Base-by-base conservation (phyloP, 2,329 filamentous ascomycete species). In the Cercospora sp. region DNA sequence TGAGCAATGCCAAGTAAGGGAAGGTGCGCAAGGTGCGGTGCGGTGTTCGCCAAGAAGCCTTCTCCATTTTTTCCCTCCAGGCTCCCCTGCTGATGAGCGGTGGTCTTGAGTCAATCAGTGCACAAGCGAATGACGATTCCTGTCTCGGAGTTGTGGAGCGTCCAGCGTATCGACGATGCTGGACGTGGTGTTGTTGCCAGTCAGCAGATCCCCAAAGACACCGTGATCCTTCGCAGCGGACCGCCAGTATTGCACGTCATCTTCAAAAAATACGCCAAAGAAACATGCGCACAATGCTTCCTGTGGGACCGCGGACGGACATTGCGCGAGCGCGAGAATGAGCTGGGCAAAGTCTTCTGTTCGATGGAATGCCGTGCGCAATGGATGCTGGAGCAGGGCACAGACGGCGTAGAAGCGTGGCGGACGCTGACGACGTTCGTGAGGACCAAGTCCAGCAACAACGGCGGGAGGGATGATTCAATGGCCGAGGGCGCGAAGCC, bases 221-320 rank as follows among this genome's bases (percentile, higher is more conserved):
- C 81, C 0, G 68, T 79, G 7, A 68, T 84, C 7, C 79, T 77
- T 68, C 75, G 75, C 18, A 79, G 80, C 18, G 72, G 75, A n/a
- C 76, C 79, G 18, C 78, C 82, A 1, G 76, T 79, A 3, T 75
- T 81, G 1, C 78, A 77, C 32, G 80, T 84, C 8, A 69, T 85
- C 3, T 78, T 82, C 49, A 79, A 81, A 58, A 78, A 82, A 60
- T 84, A 84, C 72, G 77, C 81, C 8, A 81, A 82, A 49, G 83
- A 85, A 75, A 82, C 84, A 10, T 85, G 83, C 74, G 82, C 79
- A 0, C 76, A 80, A 28, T 85, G 83, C 72, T 84, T 85, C 65
- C 65, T 67, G 21, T 85, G 84, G 72, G 79, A 84, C 32, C 75
- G 79, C 24, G 83, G 83, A 1, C 77, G 81, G 3, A 80, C 79